These are phyloP conservation scores for Miscanthus lutarioriparius DNA, from an alignment of 176 grass and related monocot species.

Conservation along the genomic window DNA sequence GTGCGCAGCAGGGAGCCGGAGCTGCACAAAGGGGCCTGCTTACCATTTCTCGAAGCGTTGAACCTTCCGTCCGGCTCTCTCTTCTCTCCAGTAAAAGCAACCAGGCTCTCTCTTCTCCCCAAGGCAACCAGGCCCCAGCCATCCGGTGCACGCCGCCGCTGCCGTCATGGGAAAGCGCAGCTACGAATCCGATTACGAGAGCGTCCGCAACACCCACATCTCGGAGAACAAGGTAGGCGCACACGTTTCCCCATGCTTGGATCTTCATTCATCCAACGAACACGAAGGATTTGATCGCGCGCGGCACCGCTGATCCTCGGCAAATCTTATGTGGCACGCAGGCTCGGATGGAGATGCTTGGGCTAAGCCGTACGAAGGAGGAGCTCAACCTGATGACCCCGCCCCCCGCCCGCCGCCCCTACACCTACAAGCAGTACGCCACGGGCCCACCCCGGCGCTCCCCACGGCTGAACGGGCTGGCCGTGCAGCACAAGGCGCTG, in stretches of 20 bases:
- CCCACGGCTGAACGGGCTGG: conserved; percentile 19
- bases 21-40: no score
- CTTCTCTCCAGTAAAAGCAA: no score
- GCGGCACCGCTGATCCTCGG: no score
- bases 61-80: no score
- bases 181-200: conserved; percentile 53
- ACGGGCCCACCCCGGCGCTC: conserved; percentile 36
- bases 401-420: conserved; percentile 51
- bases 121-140: background rate
- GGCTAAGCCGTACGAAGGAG: conserved; percentile 40
- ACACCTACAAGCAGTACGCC: background rate
- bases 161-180: conserved; percentile 38
- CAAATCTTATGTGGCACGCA: background rate
- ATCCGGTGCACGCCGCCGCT: background rate
- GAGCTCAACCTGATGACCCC: conserved; percentile 50
- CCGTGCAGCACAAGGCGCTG: conserved; percentile 19
- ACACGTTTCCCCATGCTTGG: background rate
- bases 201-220: conserved; percentile 62
- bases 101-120: background rate
- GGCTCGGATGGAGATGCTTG: conserved; percentile 70
- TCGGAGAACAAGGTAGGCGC: conserved; percentile 57
- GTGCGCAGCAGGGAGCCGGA: no score
- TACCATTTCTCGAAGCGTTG: no score
- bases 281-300: no score
- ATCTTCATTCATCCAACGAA: background rate